A percentile compares a stretch with the other conserved stretches of the same genome.
Conservation (phyloP, 1,284 basidiomycete species). For the Neolentinus lepideus region DNA sequence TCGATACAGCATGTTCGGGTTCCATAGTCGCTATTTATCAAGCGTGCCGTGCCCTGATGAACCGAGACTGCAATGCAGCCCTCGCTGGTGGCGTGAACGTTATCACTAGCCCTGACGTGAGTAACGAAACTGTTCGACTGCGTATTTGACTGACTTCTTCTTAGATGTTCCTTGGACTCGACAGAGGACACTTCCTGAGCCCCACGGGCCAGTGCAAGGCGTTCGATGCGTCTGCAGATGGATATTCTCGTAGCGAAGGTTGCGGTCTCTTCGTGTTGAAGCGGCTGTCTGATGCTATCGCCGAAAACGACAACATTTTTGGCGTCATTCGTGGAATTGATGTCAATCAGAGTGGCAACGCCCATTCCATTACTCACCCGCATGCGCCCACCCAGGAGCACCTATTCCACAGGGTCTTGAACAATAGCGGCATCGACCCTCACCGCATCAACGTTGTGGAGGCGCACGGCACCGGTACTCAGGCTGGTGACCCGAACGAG, state of each 20-base stretch:
- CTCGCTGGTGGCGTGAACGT: conserved; percentile 70
- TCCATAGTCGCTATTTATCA: conserved; percentile 62
- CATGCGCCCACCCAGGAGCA: conserved; percentile 51
- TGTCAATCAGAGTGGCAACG: conserved; percentile 60
- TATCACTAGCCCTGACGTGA: conserved; percentile 64
- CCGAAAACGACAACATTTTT: conserved; percentile 57
- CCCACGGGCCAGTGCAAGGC: conserved; percentile 62
- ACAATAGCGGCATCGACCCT: conserved; percentile 36
- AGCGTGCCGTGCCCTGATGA: conserved; percentile 55
- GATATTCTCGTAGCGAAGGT: conserved; percentile 68
- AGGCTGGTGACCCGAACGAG: conserved; percentile 62
- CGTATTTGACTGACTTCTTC: conserved; percentile 3
- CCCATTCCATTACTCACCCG: conserved; percentile 65
- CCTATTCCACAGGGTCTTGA: conserved; percentile 44
- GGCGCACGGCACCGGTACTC: conserved; percentile 68
- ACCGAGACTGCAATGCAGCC: conserved; percentile 57
- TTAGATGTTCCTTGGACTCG: conserved; percentile 65
- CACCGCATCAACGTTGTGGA: conserved; percentile 53
- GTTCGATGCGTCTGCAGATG: conserved; percentile 65
- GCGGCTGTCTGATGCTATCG: conserved; percentile 54
- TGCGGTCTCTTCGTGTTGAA: conserved; percentile 68
- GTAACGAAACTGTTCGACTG: conserved; percentile 14
- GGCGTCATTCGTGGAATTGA: conserved; percentile 64
- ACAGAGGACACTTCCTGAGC: conserved; percentile 62
- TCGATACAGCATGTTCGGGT: conserved; percentile 71